phyloP scores from a whole-genome alignment of 306 rosid species.

The Cotoneaster glaucophyllus region DNA sequence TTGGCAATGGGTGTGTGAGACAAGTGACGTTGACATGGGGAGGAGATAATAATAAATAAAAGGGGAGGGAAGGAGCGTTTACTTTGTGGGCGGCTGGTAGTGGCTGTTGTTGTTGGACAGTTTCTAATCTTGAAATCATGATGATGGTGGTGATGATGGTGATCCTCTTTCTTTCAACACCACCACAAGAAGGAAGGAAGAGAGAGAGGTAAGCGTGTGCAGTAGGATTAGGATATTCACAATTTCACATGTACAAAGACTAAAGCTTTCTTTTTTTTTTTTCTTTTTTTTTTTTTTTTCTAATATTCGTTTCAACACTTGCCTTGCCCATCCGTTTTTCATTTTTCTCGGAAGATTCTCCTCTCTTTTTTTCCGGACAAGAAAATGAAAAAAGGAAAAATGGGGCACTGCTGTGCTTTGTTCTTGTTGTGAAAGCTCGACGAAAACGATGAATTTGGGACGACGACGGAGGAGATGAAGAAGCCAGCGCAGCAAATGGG shows the following conservation, averaged over 20 bases:
- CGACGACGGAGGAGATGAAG: neutral
- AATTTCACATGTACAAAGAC: neutral
- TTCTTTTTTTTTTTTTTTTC: neutral
- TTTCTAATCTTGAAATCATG: conserved; percentile 7
- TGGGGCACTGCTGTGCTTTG: too few species aligned
- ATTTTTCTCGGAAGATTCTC: neutral
- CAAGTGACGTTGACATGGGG: neutral
- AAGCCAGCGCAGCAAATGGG: neutral
- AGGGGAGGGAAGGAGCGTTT: conserved; percentile 14
- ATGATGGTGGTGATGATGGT: conserved; percentile 1
- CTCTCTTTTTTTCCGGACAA: neutral
- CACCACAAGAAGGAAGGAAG: neutral
- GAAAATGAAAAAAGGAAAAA: too few species aligned
- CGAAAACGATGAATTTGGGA: too few species aligned
- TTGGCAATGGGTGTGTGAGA: neutral
- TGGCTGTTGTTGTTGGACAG: conserved; percentile 21
- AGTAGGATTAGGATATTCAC: conserved; percentile 9
- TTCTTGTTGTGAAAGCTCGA: neutral
- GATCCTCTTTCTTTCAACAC: neutral
- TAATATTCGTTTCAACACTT: neutral
- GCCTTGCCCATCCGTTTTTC: neutral
- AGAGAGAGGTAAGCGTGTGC: conserved; percentile 6
- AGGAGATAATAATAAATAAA: neutral
- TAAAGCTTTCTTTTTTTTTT: neutral
- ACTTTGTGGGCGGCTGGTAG: conserved; percentile 37